Base-by-base conservation (phyloP, 164 flowering plant species). In the Dillenia turbinata region DNA sequence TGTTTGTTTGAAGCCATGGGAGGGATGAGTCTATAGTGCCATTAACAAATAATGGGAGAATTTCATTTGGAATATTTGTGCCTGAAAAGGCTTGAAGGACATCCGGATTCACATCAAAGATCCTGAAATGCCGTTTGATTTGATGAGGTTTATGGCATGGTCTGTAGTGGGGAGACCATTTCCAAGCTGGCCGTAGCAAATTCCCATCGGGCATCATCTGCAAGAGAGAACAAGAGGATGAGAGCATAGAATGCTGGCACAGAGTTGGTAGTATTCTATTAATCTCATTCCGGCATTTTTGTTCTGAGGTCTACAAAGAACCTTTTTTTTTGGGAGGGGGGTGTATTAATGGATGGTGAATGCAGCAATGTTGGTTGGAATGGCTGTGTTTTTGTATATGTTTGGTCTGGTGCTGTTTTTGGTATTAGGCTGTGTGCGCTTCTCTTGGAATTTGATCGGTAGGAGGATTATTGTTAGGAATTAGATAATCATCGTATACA, bases 141-240 rank as follows among this genome's bases (percentile, higher is more conserved):
- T 61, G 57, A 80, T 65, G 61, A 79, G 63, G 49, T 65, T 45
- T 47, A 75, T 59, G 9, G 55, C 78, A 2, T 60, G 43, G 8
- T 63, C 16, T 9, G 79, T 74, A 9, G 79, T 70, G 2, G 84
- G 85, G n/a, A 81, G 85, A 56, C 77, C 77, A 72, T 68, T 50
- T 6, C 75, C 85, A 1, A 80, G 74, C 0, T 72, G 68, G 53
- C 87, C 87, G 54, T 81, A 81, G 68, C 81, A 76, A 46, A 81
- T 61, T n/a, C 87, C 86, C 3, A 75, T 46, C 9, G 74, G 59
- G 73, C 76, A 54, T 70, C 77, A 49, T 57, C 79, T 75, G 77
- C 58, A 16, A 49, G 19, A 53, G 8, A 14, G 46, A 60, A 52
- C 10, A 15, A 54, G 43, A 54, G 57, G 43, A 54, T 33, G 33